phyloP scores from a whole-genome alignment of 805 yeast genomes.

The Vanderwaltozyma polyspora region DNA sequence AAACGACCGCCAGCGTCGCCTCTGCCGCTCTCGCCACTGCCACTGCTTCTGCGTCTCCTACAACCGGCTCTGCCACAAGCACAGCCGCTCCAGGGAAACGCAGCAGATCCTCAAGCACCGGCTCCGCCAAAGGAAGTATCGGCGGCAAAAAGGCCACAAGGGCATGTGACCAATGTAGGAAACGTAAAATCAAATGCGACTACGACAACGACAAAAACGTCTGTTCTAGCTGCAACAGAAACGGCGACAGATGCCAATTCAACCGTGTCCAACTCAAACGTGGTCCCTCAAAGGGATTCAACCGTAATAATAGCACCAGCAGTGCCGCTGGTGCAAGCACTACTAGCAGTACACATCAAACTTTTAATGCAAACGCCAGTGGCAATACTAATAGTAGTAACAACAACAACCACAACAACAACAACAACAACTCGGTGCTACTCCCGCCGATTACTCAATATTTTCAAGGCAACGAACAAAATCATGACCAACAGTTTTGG shows the following conservation, averaged over 20 bases:
- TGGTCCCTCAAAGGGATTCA: constrained; percentile 62
- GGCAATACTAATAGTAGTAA: background rate
- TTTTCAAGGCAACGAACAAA: constrained; percentile 4
- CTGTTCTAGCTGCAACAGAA: constrained; percentile 57
- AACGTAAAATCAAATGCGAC: constrained; percentile 63
- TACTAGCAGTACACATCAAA: background rate
- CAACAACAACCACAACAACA: background rate
- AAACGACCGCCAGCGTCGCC: too few species aligned
- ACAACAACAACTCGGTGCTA: constrained; percentile 8
- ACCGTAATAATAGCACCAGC: background rate
- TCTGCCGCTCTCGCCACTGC: too few species aligned
- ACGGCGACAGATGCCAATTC: constrained; percentile 52
- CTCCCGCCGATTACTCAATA: constrained; percentile 27
- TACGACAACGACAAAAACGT: constrained; percentile 31
- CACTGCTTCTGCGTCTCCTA: too few species aligned
- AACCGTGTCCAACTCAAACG: constrained; percentile 63
- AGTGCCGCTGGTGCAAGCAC: background rate
- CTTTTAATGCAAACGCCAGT: background rate
- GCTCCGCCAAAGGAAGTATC: too few species aligned
- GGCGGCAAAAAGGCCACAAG: constrained; percentile 60
- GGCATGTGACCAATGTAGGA: constrained; percentile 72
- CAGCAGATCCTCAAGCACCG: too few species aligned
- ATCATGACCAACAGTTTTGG: constrained; percentile 24
- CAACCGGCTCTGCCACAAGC: too few species aligned
- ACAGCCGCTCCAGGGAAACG: too few species aligned